Percentiles rank a stretch among this genome's conserved stretches.
These are phyloP conservation scores for Stenocarpella maydis DNA, from an alignment of 2,329 filamentous ascomycete genomes.

Conservation along the genomic window DNA sequence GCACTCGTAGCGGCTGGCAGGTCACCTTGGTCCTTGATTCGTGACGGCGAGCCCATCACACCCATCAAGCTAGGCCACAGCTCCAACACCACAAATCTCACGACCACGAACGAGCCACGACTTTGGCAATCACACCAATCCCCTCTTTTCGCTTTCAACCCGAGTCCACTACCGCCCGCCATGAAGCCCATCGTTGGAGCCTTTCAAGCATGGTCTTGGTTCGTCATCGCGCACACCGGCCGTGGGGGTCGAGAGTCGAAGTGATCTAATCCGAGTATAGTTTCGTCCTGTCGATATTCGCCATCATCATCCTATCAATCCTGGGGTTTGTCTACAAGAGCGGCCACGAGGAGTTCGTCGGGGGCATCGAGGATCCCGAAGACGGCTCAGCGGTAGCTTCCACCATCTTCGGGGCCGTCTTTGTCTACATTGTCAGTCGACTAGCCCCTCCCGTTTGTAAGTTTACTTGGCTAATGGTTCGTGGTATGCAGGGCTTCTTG, in stretches of 20 bases:
- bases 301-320: constrained; percentile 70
- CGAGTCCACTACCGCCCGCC: constrained; percentile 45
- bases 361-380: constrained; percentile 74
- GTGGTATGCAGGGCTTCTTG: constrained; percentile 74
- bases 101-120: not conserved
- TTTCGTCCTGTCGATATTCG: constrained; percentile 73
- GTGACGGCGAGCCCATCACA: constrained; percentile 5
- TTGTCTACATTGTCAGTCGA: constrained; percentile 83
- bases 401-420: constrained; percentile 86
- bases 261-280: constrained; percentile 54
- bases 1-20: not conserved
- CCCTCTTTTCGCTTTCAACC: not conserved
- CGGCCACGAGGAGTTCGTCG: constrained; percentile 85
- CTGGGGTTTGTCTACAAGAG: constrained; percentile 77
- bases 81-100: not conserved
- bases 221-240: constrained; percentile 46
- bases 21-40: not conserved
- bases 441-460: not conserved
- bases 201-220: constrained; percentile 96
- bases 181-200: constrained; percentile 97
- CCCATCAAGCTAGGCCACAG: not conserved
- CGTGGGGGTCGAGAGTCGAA: not conserved
- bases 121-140: not conserved
- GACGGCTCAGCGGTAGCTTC: constrained; percentile 81
- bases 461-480: not conserved